Base-by-base conservation (phyloP, 1,284 basidiomycete genomes). In the Butyriboletus appendiculatus region DNA sequence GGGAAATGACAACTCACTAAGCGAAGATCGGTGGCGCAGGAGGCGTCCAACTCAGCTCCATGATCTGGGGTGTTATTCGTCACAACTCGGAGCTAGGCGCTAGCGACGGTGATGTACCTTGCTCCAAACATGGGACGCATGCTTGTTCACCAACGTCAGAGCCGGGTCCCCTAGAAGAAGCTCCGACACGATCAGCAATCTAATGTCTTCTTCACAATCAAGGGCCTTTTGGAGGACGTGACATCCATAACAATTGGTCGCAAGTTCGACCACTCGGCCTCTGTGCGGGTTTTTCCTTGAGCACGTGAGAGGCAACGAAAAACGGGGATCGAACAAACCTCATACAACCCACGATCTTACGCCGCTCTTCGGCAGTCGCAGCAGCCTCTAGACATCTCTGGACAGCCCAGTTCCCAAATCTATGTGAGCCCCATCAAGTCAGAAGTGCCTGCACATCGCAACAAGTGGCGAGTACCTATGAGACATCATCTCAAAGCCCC, bases 401-500 rank as follows among this genome's bases (percentile, higher is more conserved):
- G 33, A 92, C 89, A 0, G 90, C 90, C 90, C 90, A 92, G 62
- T 92, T 92, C 2, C 90, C 90, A 60, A 92, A 92, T 11, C 89
- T 92, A 58, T 40, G 37, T 44, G 49, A 28, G 5, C 22, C 33
- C 20, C 38, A 56, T 53, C 48, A 32, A 41, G 53, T 63, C 41
- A 65, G 49, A 56, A 8, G 45, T 45, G 42, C 10, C 10, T 35
- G 24, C 12, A 20, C 53, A 34, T 45, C 45, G 48, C 58, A 35
- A 42, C 16, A 50, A 24, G 24, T 26, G 47, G 16, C 20, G n/a
- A 70, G 40, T 69, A 88, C 88, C 88, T 77, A 67, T 91, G 86
- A 55, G 89, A 89, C 90, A 92, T 92, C 90, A 92, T 92, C 66
- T 92, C 90, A 59, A 88, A 89, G 1, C 90, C 90, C 20, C 84